phyloP scores from a whole-genome alignment of 352 stramenopile genomes.

The Globisporangium alternatum region DNA sequence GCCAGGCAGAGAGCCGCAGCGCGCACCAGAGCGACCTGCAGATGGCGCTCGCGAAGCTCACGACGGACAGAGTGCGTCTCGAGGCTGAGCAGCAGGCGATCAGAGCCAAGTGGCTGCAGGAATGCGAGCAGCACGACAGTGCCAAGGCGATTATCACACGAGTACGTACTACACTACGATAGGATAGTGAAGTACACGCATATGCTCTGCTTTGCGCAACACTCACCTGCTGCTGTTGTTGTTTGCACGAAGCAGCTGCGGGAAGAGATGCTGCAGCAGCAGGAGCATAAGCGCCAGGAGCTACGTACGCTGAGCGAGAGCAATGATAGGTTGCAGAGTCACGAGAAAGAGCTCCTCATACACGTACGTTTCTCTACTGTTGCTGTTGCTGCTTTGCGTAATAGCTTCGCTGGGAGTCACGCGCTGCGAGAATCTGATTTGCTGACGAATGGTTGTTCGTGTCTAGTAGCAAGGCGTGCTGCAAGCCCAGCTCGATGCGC shows the following conservation, averaged over 20 bases:
- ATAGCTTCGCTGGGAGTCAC: neutral
- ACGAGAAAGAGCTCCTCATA: conserved; percentile 6
- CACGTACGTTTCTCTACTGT: conserved; percentile 1
- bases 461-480: conserved; percentile 6
- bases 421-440: too few species aligned
- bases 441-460: neutral
- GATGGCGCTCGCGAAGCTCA: conserved; percentile 36
- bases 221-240: neutral
- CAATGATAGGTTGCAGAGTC: conserved; percentile 3
- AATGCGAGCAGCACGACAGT: conserved; percentile 12
- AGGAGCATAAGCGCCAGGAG: conserved; percentile 21
- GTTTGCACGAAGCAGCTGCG: conserved; percentile 7
- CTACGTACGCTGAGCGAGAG: conserved; percentile 3
- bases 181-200: neutral
- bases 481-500: conserved; percentile 17
- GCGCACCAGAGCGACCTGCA: conserved; percentile 34
- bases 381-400: neutral
- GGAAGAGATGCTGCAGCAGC: conserved; percentile 10
- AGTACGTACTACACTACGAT: neutral
- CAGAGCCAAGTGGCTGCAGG: conserved; percentile 17
- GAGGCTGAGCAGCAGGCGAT: conserved; percentile 31
- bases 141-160: neutral
- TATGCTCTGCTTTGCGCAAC: neutral
- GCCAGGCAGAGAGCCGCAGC: conserved; percentile 23
- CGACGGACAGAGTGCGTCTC: conserved; percentile 39